A percentile compares a stretch with the other conserved stretches of the same genome.
Conservation (phyloP, 768 basidiomycete genomes). For the Guyanaporus albipodus region DNA sequence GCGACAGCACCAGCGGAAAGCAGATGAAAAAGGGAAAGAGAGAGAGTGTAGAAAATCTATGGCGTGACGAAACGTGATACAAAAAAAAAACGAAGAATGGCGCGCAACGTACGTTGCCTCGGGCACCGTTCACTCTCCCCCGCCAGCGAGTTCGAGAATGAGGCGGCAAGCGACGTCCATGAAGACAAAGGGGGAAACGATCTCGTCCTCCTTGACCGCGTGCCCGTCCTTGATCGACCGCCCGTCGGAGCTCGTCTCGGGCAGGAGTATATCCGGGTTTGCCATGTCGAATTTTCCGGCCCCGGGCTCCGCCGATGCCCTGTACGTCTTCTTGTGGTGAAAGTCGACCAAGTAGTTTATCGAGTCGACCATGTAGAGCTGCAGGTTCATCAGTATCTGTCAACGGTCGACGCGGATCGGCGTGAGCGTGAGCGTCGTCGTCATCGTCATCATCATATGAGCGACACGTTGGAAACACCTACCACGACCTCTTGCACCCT, state of each 20-base stretch:
- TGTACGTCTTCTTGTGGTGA: slow-evolving; percentile 94
- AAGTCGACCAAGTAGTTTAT: slow-evolving; percentile 98
- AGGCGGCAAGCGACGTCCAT: slow-evolving; percentile 93
- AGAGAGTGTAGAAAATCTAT: slow-evolving; percentile 13
- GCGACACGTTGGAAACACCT: slow-evolving; percentile 32
- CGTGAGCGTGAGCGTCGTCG: background rate
- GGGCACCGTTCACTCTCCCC: slow-evolving; percentile 38
- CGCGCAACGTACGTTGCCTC: too few relatives aligned
- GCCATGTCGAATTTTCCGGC: slow-evolving; percentile 72
- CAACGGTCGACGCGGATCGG: background rate
- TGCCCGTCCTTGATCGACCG: slow-evolving; percentile 49
- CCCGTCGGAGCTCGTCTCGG: slow-evolving; percentile 54
- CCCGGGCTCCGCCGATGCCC: slow-evolving; percentile 60
- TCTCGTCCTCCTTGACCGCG: slow-evolving; percentile 50
- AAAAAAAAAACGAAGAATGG: background rate
- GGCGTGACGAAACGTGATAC: slow-evolving; percentile 8
- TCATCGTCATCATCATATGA: too few relatives aligned
- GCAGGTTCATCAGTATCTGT: slow-evolving; percentile 94
- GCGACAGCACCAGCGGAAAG: slow-evolving; percentile 11
- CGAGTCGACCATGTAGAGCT: slow-evolving; percentile 93
- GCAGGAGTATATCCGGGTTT: slow-evolving; percentile 25
- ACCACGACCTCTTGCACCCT: slow-evolving; percentile 91
- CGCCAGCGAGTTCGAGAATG: slow-evolving; percentile 90
- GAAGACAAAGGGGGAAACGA: slow-evolving; percentile 88
- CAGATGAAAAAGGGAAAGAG: background rate